These are phyloP conservation scores for Lachnellula willkommii DNA, from an alignment of 2,329 filamentous ascomycete species.

Conservation along the genomic window DNA sequence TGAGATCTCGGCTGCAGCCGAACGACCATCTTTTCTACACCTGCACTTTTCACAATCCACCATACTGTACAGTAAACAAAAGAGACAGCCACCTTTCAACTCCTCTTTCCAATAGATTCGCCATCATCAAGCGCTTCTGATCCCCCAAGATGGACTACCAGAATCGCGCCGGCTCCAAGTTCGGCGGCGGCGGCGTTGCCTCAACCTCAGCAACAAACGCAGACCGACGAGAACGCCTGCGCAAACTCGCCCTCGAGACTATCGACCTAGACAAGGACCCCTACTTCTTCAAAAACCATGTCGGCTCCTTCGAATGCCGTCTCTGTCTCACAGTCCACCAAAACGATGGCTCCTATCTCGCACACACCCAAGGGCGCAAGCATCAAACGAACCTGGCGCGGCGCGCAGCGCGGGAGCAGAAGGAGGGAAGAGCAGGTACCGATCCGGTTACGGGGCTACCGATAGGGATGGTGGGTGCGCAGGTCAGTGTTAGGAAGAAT, in stretches of 20 bases:
- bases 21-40: slow-evolving; percentile 11
- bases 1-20: slow-evolving; percentile 19
- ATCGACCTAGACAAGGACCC: slow-evolving; percentile 99
- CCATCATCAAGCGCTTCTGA: not conserved
- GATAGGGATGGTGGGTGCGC: slow-evolving; percentile 65
- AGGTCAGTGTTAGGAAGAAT: slow-evolving; percentile 65
- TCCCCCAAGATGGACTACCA: slow-evolving; percentile 59
- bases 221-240: slow-evolving; percentile 92
- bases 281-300: slow-evolving; percentile 99
- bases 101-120: not conserved
- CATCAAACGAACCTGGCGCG: slow-evolving; percentile 97
- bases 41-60: not conserved
- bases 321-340: slow-evolving; percentile 97
- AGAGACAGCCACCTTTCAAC: not conserved
- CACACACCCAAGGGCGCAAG: slow-evolving; percentile 96
- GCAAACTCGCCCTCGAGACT: slow-evolving; percentile 95
- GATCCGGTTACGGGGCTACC: slow-evolving; percentile 66
- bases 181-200: slow-evolving; percentile 94
- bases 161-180: slow-evolving; percentile 95
- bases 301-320: slow-evolving; percentile 95
- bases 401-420: slow-evolving; percentile 90
- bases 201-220: slow-evolving; percentile 91
- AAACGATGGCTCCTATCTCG: slow-evolving; percentile 97
- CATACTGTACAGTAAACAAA: not conserved
- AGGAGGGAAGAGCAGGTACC: slow-evolving; percentile 67